Conservation (phyloP, 2,329 filamentous ascomycete genomes). For the Pestalotiopsis fici region DNA sequence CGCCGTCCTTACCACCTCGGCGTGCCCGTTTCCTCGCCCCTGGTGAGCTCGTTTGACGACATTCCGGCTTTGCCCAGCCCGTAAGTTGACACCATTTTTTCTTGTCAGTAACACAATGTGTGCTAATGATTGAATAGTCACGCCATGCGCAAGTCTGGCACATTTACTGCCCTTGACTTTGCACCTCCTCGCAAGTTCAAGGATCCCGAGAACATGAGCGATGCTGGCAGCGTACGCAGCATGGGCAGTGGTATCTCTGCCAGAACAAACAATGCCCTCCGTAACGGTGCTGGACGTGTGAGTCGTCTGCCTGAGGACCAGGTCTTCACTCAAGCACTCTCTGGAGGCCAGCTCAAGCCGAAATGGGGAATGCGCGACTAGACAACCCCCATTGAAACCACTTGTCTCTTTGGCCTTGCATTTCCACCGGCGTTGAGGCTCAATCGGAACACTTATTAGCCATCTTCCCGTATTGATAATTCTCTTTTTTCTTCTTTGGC, state of each 20-base stretch:
- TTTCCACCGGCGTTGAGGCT: slow-evolving; percentile 10
- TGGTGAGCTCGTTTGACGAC: slow-evolving; percentile 85
- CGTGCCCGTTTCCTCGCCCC: slow-evolving; percentile 73
- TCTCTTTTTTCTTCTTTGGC: slow-evolving; percentile 9
- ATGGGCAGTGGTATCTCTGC: slow-evolving; percentile 78
- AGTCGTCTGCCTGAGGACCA: slow-evolving; percentile 80
- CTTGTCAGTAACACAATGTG: not conserved
- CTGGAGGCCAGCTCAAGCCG: slow-evolving; percentile 62
- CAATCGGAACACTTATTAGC: not conserved
- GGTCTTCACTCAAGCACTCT: slow-evolving; percentile 74
- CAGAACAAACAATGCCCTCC: slow-evolving; percentile 69
- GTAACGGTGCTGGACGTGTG: slow-evolving; percentile 81
- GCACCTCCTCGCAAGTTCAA: slow-evolving; percentile 76
- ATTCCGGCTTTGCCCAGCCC: slow-evolving; percentile 85
- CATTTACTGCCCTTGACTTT: slow-evolving; percentile 80
- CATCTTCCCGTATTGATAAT: slow-evolving; percentile 7
- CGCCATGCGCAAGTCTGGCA: slow-evolving; percentile 72
- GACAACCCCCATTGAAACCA: not conserved
- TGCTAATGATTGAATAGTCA: slow-evolving; percentile 52
- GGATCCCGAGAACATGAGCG: slow-evolving; percentile 61
- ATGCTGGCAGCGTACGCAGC: slow-evolving; percentile 68
- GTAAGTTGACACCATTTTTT: slow-evolving; percentile 57
- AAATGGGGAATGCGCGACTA: slow-evolving; percentile 55
- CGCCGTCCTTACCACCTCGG: slow-evolving; percentile 73
- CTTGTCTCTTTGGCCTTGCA: slow-evolving; percentile 8